These are phyloP conservation scores for Poa annua DNA, from an alignment of 176 grass and related monocot species.

Conservation along the genomic window DNA sequence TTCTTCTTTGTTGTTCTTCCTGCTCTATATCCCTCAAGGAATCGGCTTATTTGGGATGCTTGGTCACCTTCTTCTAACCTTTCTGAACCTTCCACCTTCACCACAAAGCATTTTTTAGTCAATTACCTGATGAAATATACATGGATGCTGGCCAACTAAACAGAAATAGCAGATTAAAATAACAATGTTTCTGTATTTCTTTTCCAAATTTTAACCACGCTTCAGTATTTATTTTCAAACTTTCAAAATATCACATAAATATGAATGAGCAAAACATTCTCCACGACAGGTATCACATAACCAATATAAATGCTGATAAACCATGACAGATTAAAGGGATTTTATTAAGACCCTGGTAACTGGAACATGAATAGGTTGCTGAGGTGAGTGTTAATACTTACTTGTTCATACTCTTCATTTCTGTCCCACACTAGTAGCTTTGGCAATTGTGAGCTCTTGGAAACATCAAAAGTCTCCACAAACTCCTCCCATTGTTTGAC, in stretches of 20 bases:
- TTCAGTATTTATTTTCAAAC: not conserved
- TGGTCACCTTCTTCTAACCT: slow-evolving; percentile 76
- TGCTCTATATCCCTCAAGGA: slow-evolving; percentile 92
- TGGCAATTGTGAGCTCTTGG: slow-evolving; percentile 75
- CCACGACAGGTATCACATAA: not conserved
- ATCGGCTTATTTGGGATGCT: slow-evolving; percentile 80
- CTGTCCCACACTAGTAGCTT: slow-evolving; percentile 93
- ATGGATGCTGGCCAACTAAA: slow-evolving; percentile 22
- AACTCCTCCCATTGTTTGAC: slow-evolving; percentile 91
- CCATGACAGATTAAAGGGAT: not conserved
- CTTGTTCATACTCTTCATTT: slow-evolving; percentile 89
- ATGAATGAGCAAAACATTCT: not conserved
- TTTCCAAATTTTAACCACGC: not conserved
- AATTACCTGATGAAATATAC: slow-evolving; percentile 31
- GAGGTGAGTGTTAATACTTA: slow-evolving; percentile 46
- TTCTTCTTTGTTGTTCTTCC: slow-evolving; percentile 86
- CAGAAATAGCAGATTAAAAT: not conserved
- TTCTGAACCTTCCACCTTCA: slow-evolving; percentile 86
- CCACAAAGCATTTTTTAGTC: slow-evolving; percentile 37
- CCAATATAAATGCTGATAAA: slow-evolving; percentile 22
- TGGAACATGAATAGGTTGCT: not conserved
- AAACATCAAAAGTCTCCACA: slow-evolving; percentile 84
- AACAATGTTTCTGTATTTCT: not conserved
- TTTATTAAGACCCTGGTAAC: slow-evolving; percentile 20
- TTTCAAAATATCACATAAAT: not conserved